These are phyloP conservation scores for Termitomyces sp. DNA, from an alignment of 768 basidiomycete genomes.

Conservation along the genomic window DNA sequence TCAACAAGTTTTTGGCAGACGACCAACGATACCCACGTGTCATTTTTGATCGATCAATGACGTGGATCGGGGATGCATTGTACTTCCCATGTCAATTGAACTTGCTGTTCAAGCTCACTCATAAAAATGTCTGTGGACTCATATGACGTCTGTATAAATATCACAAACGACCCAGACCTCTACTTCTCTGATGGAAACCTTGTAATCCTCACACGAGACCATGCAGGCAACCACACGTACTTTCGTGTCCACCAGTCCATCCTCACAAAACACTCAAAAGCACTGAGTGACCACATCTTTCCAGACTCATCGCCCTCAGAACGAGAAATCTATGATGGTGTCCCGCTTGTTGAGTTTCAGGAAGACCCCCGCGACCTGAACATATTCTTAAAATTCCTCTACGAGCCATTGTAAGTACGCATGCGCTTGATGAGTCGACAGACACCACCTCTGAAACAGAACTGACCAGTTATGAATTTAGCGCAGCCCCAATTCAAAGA, in stretches of 20 bases:
- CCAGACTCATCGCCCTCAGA: constrained; percentile 11
- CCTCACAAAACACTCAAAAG: constrained; percentile 22
- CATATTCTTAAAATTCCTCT: constrained; percentile 22
- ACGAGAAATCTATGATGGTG: constrained; percentile 19
- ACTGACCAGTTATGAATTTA: constrained; percentile 14
- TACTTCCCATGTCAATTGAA: not conserved
- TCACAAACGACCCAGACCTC: constrained; percentile 21
- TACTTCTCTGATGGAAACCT: constrained; percentile 22
- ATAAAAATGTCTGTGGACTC: constrained; percentile 15
- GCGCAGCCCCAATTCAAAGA: constrained; percentile 20
- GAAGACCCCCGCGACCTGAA: constrained; percentile 21
- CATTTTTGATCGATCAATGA: not conserved
- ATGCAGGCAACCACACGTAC: constrained; percentile 20
- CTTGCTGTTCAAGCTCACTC: not conserved
- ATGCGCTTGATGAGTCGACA: not conserved
- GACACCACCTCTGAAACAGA: constrained; percentile 1
- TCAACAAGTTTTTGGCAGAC: not conserved
- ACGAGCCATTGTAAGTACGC: constrained; percentile 21
- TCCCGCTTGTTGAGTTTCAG: constrained; percentile 21
- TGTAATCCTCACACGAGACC: constrained; percentile 20
- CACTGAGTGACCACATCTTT: constrained; percentile 20
- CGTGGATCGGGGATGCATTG: not conserved
- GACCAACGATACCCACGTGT: not conserved
- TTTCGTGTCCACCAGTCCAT: constrained; percentile 23
- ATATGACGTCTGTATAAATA: constrained; percentile 20